phyloP scores from a whole-genome alignment of 768 basidiomycete species.

The Cyathus striatus region DNA sequence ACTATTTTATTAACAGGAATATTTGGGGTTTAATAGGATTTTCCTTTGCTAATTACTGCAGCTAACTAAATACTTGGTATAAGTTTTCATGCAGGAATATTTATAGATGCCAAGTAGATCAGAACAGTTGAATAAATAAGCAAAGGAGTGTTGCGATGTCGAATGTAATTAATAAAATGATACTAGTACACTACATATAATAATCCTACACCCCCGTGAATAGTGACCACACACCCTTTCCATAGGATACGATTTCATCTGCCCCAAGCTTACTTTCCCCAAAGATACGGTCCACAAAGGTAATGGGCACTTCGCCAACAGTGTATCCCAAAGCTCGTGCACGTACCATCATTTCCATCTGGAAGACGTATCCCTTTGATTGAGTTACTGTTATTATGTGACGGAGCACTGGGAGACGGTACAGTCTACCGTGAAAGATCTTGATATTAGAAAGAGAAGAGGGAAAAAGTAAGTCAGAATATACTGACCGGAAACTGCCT shows the following conservation, averaged over 20 bases:
- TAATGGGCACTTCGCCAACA: conserved; percentile 90
- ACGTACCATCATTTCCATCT: conserved; percentile 98
- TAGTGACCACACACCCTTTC: conserved; percentile 77
- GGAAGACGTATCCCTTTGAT: conserved; percentile 92
- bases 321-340: conserved; percentile 80
- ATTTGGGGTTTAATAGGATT: no score
- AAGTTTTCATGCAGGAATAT: no score
- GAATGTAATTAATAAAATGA: no score
- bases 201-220: conserved; percentile 52
- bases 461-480: conserved; percentile 11
- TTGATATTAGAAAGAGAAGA: background rate
- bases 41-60: no score
- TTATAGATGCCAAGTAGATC: no score
- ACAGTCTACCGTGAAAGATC: conserved; percentile 44
- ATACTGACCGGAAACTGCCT: conserved; percentile 90
- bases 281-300: conserved; percentile 90
- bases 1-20: no score
- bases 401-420: conserved; percentile 68
- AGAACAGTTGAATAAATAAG: no score
- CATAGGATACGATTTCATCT: conserved; percentile 83
- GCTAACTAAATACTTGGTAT: no score
- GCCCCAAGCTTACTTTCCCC: conserved; percentile 91
- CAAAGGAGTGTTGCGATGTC: no score
- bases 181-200: no score
- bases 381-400: conserved; percentile 82